Percentiles rank a stretch among this genome's conserved stretches.
phyloP scores from a whole-genome alignment of 1,139 yeast genomes.

The Geotrichum aggregatum region DNA sequence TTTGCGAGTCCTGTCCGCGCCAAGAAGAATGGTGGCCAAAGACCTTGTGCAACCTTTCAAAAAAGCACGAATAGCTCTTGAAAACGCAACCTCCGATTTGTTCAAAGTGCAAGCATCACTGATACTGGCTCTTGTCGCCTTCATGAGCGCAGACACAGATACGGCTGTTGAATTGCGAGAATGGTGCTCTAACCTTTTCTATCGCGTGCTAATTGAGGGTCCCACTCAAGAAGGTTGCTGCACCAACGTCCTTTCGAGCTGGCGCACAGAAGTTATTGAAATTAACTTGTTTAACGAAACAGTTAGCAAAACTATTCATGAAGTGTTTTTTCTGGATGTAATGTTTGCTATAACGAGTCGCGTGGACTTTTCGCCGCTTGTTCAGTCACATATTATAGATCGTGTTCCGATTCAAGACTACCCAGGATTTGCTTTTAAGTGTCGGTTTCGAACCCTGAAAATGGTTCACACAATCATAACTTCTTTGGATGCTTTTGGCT shows the following conservation, averaged over 20 bases:
- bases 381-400: constrained; percentile 13
- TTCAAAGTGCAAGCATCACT: constrained; percentile 19
- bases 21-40: background rate
- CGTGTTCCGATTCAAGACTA: constrained; percentile 11
- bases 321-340: constrained; percentile 18
- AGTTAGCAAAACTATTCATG: constrained; percentile 14
- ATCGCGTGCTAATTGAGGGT: constrained; percentile 6
- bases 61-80: background rate
- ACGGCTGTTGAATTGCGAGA: constrained; percentile 15
- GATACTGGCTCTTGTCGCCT: constrained; percentile 14
- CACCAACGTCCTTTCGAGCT: constrained; percentile 11
- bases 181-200: constrained; percentile 18
- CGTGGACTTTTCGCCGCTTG: constrained; percentile 14
- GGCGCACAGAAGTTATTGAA: constrained; percentile 9
- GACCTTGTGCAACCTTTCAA: constrained; percentile 12
- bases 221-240: constrained; percentile 8
- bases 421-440: constrained; percentile 17
- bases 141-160: constrained; percentile 13
- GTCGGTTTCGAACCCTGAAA: constrained; percentile 16
- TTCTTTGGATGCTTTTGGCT: constrained; percentile 15
- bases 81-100: constrained; percentile 17
- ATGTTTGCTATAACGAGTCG: constrained; percentile 16
- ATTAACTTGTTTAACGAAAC: background rate
- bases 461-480: constrained; percentile 13
- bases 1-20: constrained; percentile 2